Evolutionary conservation across 2,329 filamentous ascomycete genomes (phyloP).

Genomic region (Verticillium alfalfae): DNA sequence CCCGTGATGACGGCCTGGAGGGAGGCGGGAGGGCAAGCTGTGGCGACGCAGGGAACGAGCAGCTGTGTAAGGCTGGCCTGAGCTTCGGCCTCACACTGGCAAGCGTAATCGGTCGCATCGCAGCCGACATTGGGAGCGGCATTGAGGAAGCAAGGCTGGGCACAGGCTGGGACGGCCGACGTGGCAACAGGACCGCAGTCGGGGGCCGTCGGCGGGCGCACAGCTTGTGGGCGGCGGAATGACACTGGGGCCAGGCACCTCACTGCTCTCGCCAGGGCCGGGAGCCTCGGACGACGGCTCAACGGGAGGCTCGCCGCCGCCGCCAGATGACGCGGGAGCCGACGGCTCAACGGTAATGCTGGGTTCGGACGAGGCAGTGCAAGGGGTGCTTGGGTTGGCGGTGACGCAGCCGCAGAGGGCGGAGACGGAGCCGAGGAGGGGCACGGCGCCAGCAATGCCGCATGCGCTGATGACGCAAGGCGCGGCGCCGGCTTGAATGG

Average conservation of each 20-base stretch:
- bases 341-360: neutral
- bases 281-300: neutral
- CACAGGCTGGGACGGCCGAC: slow-evolving; percentile 18
- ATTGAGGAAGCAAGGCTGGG: slow-evolving; percentile 19
- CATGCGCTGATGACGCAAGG: slow-evolving; percentile 17
- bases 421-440: slow-evolving; percentile 13
- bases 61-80: slow-evolving; percentile 15
- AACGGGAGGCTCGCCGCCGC: neutral
- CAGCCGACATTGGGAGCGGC: slow-evolving; percentile 20
- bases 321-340: neutral
- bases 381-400: slow-evolving; percentile 15
- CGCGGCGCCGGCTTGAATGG: slow-evolving; percentile 14
- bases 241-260: neutral
- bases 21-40: slow-evolving; percentile 15
- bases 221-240: neutral
- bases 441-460: slow-evolving; percentile 9
- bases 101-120: slow-evolving; percentile 17
- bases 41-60: slow-evolving; percentile 20
- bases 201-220: neutral
- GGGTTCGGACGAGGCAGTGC: slow-evolving; percentile 2
- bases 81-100: slow-evolving; percentile 18
- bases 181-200: slow-evolving; percentile 19
- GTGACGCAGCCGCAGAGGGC: slow-evolving; percentile 17
- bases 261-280: neutral
- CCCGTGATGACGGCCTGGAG: slow-evolving; percentile 19